Evolutionary conservation across 2,329 filamentous ascomycete species (phyloP).

Genomic region (Trichoderma oligosporum): DNA sequence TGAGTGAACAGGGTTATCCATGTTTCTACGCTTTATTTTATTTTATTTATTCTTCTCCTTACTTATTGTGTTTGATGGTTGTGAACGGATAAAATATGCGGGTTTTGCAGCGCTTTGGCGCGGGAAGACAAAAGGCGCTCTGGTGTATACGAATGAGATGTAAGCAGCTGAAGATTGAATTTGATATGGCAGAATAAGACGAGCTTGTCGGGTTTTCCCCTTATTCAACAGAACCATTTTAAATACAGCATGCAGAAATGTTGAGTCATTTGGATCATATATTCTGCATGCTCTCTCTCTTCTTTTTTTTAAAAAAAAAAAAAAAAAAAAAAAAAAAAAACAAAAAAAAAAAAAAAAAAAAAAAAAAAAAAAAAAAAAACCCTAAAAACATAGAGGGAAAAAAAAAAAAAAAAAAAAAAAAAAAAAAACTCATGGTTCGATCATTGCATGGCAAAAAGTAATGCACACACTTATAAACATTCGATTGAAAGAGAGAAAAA

Average conservation of each 20-base stretch:
- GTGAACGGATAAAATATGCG: not conserved
- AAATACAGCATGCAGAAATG: no score
- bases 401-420: not conserved
- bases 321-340: no score
- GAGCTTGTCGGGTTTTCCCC: not conserved
- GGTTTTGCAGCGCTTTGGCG: not conserved
- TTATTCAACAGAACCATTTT: no score
- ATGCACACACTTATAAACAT: no score
- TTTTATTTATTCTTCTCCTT: not conserved
- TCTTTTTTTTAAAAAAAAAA: no score
- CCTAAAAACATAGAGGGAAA: not conserved
- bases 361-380: not conserved
- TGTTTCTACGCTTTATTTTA: constrained; percentile 13
- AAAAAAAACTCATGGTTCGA: not conserved
- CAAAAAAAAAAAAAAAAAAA: not conserved
- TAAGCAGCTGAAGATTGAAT: not conserved
- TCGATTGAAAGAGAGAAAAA: not conserved
- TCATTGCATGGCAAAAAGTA: not conserved
- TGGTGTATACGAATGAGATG: not conserved
- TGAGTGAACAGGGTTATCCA: constrained; percentile 17
- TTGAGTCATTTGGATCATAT: no score
- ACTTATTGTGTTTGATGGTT: not conserved
- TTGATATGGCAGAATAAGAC: not conserved
- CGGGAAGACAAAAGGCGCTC: not conserved
- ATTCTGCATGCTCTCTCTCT: no score